These are phyloP conservation scores for Mortierella sp. DNA, from an alignment of 371 early-diverging fungal species.

Conservation along the genomic window DNA sequence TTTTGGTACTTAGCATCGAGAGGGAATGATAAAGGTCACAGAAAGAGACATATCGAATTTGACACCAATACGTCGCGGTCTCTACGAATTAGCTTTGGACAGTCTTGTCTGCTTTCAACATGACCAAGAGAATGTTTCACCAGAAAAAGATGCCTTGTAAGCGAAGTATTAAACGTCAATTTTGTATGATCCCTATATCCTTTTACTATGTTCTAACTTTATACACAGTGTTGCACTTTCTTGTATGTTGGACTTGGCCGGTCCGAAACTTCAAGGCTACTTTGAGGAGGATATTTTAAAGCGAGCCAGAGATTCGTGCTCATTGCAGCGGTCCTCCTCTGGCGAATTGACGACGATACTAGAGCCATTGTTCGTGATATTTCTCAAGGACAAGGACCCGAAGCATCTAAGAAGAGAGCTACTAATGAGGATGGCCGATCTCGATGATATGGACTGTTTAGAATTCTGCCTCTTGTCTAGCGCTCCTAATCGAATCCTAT, in stretches of 20 bases:
- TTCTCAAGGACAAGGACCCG: slow-evolving; percentile 2
- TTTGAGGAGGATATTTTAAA: slow-evolving; percentile 9
- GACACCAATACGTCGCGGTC: slow-evolving; percentile 2
- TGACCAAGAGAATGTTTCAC: slow-evolving; percentile 5
- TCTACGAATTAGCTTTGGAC: slow-evolving; percentile 4
- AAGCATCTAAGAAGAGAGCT: slow-evolving; percentile 8
- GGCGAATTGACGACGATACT: slow-evolving; percentile 1
- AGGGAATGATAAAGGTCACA: not conserved
- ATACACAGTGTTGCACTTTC: slow-evolving; percentile 14
- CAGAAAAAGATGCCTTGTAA: slow-evolving; percentile 15
- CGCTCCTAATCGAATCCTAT: no score
- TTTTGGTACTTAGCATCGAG: slow-evolving; percentile 9
- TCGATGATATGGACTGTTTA: not conserved
- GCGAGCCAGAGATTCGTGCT: slow-evolving; percentile 10
- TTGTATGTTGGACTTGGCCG: slow-evolving; percentile 9
- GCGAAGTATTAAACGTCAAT: not conserved
- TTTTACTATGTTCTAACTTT: slow-evolving; percentile 1
- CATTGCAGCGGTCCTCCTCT: not conserved
- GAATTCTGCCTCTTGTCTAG: slow-evolving; percentile 10
- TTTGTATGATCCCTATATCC: not conserved
- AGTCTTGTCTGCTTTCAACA: slow-evolving; percentile 8
- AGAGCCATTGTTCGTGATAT: not conserved
- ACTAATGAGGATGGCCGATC: slow-evolving; percentile 7
- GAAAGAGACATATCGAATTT: slow-evolving; percentile 12
- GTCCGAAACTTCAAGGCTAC: slow-evolving; percentile 2